Evolutionary conservation across 1,284 basidiomycete genomes (phyloP).

Genomic region (Fomes fomentarius): DNA sequence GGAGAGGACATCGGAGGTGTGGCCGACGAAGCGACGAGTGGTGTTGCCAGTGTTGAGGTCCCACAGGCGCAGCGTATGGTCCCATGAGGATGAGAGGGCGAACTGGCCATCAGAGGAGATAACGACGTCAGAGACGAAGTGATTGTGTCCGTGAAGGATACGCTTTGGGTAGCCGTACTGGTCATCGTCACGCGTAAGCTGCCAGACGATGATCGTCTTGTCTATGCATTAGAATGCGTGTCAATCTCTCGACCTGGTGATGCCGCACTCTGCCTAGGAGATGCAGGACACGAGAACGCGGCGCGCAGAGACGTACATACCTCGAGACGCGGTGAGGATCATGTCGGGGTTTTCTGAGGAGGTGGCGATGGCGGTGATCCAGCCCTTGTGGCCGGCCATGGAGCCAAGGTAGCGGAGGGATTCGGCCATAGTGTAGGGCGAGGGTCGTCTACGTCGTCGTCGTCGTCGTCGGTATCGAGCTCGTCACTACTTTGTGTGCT

Average conservation of each 20-base stretch:
- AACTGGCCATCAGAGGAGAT: constrained; percentile 99
- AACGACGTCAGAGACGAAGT: constrained; percentile 99
- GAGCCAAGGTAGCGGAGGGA: constrained; percentile 91
- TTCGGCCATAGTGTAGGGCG: constrained; percentile 71
- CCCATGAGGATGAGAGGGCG: constrained; percentile 99
- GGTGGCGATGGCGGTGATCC: constrained; percentile 96
- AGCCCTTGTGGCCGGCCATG: constrained; percentile 94
- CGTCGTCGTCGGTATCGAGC: constrained; percentile 37
- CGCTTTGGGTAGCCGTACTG: constrained; percentile 95
- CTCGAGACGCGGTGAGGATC: constrained; percentile 96
- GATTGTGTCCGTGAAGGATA: constrained; percentile 98
- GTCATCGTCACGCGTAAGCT: constrained; percentile 94
- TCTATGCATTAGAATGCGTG: constrained; percentile 51
- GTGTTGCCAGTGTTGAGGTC: constrained; percentile 95
- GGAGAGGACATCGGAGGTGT: constrained; percentile 97
- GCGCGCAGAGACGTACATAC: constrained; percentile 51
- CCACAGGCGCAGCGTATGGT: constrained; percentile 99
- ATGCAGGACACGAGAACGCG: constrained; percentile 6
- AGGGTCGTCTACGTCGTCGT: constrained; percentile 43
- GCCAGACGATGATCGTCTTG: constrained; percentile 99
- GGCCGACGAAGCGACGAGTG: constrained; percentile 97
- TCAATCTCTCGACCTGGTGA: constrained; percentile 1
- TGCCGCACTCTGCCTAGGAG: not conserved
- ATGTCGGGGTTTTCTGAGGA: constrained; percentile 97
- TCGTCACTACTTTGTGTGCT: constrained; percentile 33